phyloP scores from a whole-genome alignment of 75 land plant genomes.

The Cryptomeria japonica region DNA sequence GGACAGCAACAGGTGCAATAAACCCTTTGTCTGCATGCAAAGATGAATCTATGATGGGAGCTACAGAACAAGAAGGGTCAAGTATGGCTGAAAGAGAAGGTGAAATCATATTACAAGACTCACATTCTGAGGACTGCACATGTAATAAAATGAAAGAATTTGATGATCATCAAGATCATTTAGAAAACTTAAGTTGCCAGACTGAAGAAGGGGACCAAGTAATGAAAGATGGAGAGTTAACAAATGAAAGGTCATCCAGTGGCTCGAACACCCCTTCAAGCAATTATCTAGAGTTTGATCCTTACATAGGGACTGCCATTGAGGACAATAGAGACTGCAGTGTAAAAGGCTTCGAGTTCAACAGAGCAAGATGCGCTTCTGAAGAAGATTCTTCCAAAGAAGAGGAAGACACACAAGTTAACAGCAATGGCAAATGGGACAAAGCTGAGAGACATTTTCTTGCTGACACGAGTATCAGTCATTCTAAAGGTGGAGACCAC shows the following conservation, averaged over 20 bases:
- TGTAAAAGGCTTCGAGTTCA: not conserved
- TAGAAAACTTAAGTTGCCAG: constrained; percentile 2
- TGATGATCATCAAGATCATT: not conserved
- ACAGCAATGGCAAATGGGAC: not conserved
- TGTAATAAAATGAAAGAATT: not conserved
- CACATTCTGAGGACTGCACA: not conserved
- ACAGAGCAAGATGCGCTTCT: not conserved
- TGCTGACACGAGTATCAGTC: not conserved
- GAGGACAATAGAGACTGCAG: not conserved
- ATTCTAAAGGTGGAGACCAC: not conserved
- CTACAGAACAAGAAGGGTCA: not conserved
- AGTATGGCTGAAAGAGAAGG: constrained; percentile 10
- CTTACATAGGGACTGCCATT: not conserved
- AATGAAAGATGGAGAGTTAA: constrained; percentile 7
- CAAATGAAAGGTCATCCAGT: constrained; percentile 14
- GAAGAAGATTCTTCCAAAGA: constrained; percentile 7
- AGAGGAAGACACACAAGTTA: not conserved
- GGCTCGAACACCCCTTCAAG: constrained; percentile 17
- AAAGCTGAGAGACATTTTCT: not conserved
- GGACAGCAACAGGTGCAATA: not conserved
- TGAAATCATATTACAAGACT: not conserved
- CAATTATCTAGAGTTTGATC: not conserved
- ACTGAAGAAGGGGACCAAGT: not conserved
- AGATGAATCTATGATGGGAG: not conserved
- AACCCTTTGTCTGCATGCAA: constrained; percentile 9